Conservation (phyloP, 805 yeast genomes). For the Blastobotrys peoriensis region DNA sequence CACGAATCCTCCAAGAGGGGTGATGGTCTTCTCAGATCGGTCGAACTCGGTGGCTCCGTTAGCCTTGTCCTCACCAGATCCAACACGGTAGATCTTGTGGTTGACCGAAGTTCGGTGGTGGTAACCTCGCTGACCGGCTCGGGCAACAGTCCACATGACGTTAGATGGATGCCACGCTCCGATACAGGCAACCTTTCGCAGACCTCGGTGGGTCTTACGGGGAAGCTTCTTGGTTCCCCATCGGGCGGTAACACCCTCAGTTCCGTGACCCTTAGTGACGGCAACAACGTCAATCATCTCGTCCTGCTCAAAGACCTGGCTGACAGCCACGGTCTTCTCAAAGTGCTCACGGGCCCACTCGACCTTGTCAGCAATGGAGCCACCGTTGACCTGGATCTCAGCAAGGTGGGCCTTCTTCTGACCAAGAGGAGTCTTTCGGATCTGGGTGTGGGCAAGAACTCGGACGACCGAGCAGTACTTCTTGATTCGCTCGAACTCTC, state of each 20-base stretch:
- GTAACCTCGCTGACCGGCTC: constrained; percentile 99
- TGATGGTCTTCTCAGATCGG: constrained; percentile 99
- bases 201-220: constrained; percentile 99
- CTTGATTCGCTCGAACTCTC: constrained; percentile 96
- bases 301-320: constrained; percentile 96
- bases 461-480: constrained; percentile 98
- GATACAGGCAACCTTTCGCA: constrained; percentile 99
- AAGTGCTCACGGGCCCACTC: constrained; percentile 98
- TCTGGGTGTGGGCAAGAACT: constrained; percentile 98
- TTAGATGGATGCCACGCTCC: constrained; percentile 99
- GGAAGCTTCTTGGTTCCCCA: constrained; percentile 99
- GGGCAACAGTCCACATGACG: constrained; percentile 99
- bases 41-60: constrained; percentile 96
- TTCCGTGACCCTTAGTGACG: constrained; percentile 99
- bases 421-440: constrained; percentile 97
- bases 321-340: constrained; percentile 96
- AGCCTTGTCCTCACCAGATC: constrained; percentile 91
- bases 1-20: constrained; percentile 99
- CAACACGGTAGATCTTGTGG: constrained; percentile 99
- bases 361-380: constrained; percentile 95
- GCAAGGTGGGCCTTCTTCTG: constrained; percentile 99
- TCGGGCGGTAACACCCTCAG: constrained; percentile 99
- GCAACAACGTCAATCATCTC: constrained; percentile 98
- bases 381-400: constrained; percentile 99
- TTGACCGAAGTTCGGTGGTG: constrained; percentile 99